phyloP scores from a whole-genome alignment of 2,329 filamentous ascomycete species.

The Trichoderma guizhouense region DNA sequence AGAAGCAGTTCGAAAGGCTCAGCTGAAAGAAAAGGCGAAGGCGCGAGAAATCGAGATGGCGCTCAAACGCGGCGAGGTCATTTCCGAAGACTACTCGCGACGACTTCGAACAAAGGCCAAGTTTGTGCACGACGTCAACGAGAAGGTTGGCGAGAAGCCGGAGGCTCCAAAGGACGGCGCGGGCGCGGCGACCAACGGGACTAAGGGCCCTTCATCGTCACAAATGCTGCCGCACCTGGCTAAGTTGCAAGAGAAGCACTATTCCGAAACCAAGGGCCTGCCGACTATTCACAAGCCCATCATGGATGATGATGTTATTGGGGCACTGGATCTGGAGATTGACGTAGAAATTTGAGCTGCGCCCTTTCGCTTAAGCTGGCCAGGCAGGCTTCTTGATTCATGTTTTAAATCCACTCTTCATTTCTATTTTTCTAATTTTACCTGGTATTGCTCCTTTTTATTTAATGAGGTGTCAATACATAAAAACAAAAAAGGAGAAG shows the following conservation, averaged over 20 bases:
- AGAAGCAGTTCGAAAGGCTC: slow-evolving; percentile 87
- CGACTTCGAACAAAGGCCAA: slow-evolving; percentile 65
- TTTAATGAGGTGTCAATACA: background rate
- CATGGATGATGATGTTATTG: slow-evolving; percentile 91
- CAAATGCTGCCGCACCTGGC: slow-evolving; percentile 49
- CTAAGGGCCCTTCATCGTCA: slow-evolving; percentile 45
- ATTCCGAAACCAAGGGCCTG: slow-evolving; percentile 56
- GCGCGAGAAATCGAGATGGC: slow-evolving; percentile 59
- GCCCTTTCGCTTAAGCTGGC: background rate
- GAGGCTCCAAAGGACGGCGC: slow-evolving; percentile 49
- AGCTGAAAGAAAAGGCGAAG: slow-evolving; percentile 73
- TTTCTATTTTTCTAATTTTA: background rate
- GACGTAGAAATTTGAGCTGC: slow-evolving; percentile 73
- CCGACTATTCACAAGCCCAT: slow-evolving; percentile 73
- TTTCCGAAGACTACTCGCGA: slow-evolving; percentile 56
- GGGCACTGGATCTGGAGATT: slow-evolving; percentile 81
- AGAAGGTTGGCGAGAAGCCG: slow-evolving; percentile 41
- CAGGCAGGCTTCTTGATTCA: background rate
- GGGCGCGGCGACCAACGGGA: slow-evolving; percentile 51
- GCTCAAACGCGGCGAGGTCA: slow-evolving; percentile 60
- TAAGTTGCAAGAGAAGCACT: slow-evolving; percentile 52
- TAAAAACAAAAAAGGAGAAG: background rate
- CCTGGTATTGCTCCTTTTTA: background rate
- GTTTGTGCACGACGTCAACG: slow-evolving; percentile 63
- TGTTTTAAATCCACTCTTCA: background rate